These are phyloP conservation scores for Leccinum arenicola DNA, from an alignment of 768 basidiomycete genomes.

Conservation along the genomic window DNA sequence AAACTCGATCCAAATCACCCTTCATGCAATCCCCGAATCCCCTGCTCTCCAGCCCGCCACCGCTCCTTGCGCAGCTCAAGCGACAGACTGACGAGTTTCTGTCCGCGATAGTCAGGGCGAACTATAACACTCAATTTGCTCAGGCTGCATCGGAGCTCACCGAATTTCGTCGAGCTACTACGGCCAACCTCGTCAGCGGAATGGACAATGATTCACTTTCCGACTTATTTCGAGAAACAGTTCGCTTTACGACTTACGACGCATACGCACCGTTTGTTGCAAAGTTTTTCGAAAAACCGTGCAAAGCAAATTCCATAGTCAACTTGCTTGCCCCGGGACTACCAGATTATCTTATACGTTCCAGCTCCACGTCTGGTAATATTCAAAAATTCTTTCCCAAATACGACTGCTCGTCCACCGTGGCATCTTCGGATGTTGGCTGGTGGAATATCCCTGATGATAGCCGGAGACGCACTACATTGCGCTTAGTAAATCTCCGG, in stretches of 20 bases:
- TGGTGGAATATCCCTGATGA: too few species aligned
- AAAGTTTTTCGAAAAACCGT: not conserved
- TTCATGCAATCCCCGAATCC: not conserved
- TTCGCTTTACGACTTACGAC: not conserved
- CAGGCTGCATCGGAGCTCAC: too few species aligned
- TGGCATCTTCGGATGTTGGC: too few species aligned
- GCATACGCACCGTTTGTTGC: not conserved
- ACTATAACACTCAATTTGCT: not conserved
- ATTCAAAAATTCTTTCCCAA: too few species aligned
- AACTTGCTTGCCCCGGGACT: too few species aligned
- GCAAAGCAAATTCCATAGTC: too few species aligned
- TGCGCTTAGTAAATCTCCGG: too few species aligned
- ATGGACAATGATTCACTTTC: not conserved
- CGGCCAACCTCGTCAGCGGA: not conserved
- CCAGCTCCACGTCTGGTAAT: too few species aligned
- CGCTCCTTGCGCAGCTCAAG: not conserved
- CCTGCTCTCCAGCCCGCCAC: not conserved
- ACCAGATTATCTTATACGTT: too few species aligned
- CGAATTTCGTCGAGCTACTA: not conserved
- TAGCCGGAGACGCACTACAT: too few species aligned
- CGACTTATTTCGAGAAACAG: not conserved
- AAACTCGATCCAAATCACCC: not conserved
- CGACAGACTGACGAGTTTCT: not conserved
- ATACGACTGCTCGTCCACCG: too few species aligned
- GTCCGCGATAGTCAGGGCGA: not conserved